Evolutionary conservation across 805 yeast species (phyloP), one percentile per base, ranked within the genome.

Genomic region (Barnettozyma wickerhamii): DNA sequence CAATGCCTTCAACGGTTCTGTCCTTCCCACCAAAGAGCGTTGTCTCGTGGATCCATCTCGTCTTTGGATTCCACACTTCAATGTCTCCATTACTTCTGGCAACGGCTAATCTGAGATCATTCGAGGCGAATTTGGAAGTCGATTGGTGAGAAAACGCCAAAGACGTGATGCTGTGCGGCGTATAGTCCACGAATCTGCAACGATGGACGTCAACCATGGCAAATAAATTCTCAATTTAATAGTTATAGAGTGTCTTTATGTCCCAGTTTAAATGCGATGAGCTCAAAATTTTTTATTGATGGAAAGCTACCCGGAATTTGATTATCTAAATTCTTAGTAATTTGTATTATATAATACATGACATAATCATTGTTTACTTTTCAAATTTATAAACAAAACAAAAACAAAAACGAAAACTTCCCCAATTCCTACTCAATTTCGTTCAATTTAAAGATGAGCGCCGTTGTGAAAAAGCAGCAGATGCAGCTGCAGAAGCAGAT

Each of bases 21-120:
- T 84, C 95, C 42, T 73, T 72, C 3, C 95, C 88, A 10, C 98
- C 97, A 41, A 75, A 77, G 33, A 91, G 69, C 0, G 77, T 67
- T 17, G 63, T 60, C 55, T 93, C 97, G 48, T 86, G 88, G 39
- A 77, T 65, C 97, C 97, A 90, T 53, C 76, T 74, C 46, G 73
- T 70, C 53, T 80, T 71, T 30, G 96, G 96, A 60, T 87, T 87
- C 96, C 98, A 91, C 26, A 93, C 79, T 63, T 93, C 99, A 44
- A 93, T 84, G 55, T 90, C 90, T 30, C 99, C 99, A 58, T 93
- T 90, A 34, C 87, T 77, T 60, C 97, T 75, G 23, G 96, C 98
- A 6, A 91, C 84, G 1, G 98, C 97, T 29, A 93, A 64, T 45
- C 96, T 71, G 41, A 88, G 66, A 44, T 76, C 81, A 19, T 60